Conservation (phyloP, 1,284 basidiomycete species). For the Fomitopsis schrenkii region DNA sequence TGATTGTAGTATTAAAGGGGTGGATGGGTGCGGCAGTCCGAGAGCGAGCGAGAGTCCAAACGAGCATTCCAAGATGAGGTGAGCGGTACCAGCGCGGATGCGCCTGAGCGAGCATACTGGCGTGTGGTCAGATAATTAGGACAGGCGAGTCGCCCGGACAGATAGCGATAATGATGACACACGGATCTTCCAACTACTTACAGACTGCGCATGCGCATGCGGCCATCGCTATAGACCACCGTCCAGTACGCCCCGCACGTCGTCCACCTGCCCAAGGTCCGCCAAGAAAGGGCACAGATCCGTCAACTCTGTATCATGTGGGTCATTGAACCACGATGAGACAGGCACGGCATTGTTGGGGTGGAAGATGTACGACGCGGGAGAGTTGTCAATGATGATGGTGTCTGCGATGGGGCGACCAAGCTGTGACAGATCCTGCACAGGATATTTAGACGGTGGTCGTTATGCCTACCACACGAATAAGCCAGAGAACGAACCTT, state of each 20-base stretch:
- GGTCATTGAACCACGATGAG: constrained; percentile 99
- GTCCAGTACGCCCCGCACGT: constrained; percentile 91
- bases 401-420: constrained; percentile 90
- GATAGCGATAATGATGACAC: constrained; percentile 10
- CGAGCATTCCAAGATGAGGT: not conserved
- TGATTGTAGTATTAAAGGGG: not conserved
- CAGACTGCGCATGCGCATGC: not conserved
- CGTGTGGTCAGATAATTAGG: constrained; percentile 6
- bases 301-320: constrained; percentile 95
- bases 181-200: constrained; percentile 4
- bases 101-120: not conserved
- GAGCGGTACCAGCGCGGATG: not conserved
- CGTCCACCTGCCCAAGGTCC: constrained; percentile 82
- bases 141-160: constrained; percentile 5
- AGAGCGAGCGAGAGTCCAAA: constrained; percentile 1
- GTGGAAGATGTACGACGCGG: constrained; percentile 99
- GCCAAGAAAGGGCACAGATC: constrained; percentile 93
- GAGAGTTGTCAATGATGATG: constrained; percentile 99
- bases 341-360: constrained; percentile 99
- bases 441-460: constrained; percentile 1
- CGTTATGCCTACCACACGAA: no score
- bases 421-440: constrained; percentile 92
- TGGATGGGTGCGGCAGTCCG: constrained; percentile 3
- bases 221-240: constrained; percentile 54
- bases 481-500: constrained; percentile 56